Evolutionary conservation across 108 stramenopile species (phyloP), one percentile per base, ranked within the genome.

Genomic region (Mediolabrus comicus): DNA sequence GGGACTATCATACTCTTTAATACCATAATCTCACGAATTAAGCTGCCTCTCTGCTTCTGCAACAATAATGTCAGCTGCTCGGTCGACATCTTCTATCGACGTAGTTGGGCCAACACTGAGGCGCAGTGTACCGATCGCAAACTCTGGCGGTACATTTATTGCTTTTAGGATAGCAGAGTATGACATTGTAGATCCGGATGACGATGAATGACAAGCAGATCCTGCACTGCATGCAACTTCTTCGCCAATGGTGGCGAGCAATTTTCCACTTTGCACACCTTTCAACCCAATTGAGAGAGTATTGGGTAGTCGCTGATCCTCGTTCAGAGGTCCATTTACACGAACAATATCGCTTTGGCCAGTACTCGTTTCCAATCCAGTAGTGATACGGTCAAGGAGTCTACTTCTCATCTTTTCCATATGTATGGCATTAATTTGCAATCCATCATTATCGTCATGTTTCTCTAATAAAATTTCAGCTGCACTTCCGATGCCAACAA

Each of bases 51-150:
- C 67, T 0, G 59, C 89, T 49, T 88, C 87, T 34, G 73, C 58
- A 1, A 84, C 85, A 67, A 95, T 86, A 32, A 91, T 72, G n/a
- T 68, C 60, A n/a, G 92, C 80, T 13, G 98, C 97, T 35, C 29
- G 43, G 57, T 96, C 94, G 3, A 98, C 75, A 28, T 98, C 95
- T 49, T 74, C 71, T 14, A 33, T 46, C 6, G 89, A 92, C 14
- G 96, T 97, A 53, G 72, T 65, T 28, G 92, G 91, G 10, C 97
- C 97, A n/a, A 98, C 83, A 57, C 89, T 92, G 57, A 98, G 75
- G 29, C 98, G 78, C 39, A 99, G 43, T 0, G 98, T 99, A 17
- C 98, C 97, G 4, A 81, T 49, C 2, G 93, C 98, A 77, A 76
- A 84, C 26, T 87, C 81, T 24, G 65, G 53, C 2, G 86, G 87